These are phyloP conservation scores for Coemansia sp. DNA, from an alignment of 192 early-diverging fungal species.

Conservation along the genomic window DNA sequence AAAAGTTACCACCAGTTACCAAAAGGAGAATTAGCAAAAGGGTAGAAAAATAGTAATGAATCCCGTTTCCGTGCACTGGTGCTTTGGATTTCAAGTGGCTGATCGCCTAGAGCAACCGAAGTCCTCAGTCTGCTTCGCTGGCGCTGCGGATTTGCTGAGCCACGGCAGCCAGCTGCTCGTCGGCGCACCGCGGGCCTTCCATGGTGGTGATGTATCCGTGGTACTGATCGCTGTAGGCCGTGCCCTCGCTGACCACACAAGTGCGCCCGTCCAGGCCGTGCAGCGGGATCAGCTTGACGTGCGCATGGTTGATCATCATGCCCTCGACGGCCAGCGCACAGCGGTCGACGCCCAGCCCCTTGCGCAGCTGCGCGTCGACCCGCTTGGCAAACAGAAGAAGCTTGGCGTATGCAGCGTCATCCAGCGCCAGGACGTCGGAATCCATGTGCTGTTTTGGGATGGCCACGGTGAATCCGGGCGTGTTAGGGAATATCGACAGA, in stretches of 20 bases:
- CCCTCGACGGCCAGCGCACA: slow-evolving; percentile 26
- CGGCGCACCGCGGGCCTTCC: slow-evolving; percentile 17
- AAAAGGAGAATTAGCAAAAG: too few species aligned
- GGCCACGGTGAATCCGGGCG: slow-evolving; percentile 26
- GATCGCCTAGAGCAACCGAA: too few species aligned
- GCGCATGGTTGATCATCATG: slow-evolving; percentile 27
- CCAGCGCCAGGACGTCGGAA: slow-evolving; percentile 25
- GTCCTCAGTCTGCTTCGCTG: background rate
- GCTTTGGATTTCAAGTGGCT: too few species aligned
- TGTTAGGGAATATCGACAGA: slow-evolving; percentile 28
- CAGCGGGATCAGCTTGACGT: slow-evolving; percentile 27
- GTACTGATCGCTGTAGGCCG: slow-evolving; percentile 8
- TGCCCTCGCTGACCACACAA: slow-evolving; percentile 16
- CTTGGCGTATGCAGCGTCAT: slow-evolving; percentile 12
- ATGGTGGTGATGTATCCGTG: slow-evolving; percentile 22
- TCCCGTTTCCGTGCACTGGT: too few species aligned
- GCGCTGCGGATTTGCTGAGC: slow-evolving; percentile 2
- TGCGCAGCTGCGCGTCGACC: slow-evolving; percentile 22
- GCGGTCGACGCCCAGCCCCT: slow-evolving; percentile 24
- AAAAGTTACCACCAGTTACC: too few species aligned
- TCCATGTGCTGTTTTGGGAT: slow-evolving; percentile 20
- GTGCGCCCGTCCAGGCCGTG: slow-evolving; percentile 17
- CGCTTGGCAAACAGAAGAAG: slow-evolving; percentile 26
- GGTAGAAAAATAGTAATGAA: too few species aligned
- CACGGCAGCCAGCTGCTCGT: slow-evolving; percentile 10